A percentile compares a stretch with the other conserved stretches of the same genome.
These are phyloP conservation scores for Trichoderma atroviride DNA, from an alignment of 2,329 filamentous ascomycete species.

Conservation along the genomic window DNA sequence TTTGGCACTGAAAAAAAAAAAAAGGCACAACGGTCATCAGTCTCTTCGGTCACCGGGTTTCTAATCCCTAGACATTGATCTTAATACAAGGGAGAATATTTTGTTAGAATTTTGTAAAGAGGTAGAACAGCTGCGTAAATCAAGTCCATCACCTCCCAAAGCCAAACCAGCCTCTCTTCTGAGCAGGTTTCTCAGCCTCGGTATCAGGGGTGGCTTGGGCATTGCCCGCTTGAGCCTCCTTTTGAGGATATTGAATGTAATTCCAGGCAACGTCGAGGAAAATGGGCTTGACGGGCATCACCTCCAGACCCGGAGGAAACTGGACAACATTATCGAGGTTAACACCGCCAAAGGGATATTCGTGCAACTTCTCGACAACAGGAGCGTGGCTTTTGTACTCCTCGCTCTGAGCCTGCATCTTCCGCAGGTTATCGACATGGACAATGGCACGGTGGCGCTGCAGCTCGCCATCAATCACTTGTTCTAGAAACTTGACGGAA, in stretches of 20 bases:
- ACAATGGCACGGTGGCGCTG: constrained; percentile 84
- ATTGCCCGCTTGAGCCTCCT: constrained; percentile 41
- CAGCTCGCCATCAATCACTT: constrained; percentile 69
- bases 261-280: constrained; percentile 98
- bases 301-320: constrained; percentile 81
- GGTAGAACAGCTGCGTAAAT: neutral
- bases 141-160: constrained; percentile 56
- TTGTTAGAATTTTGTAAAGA: neutral
- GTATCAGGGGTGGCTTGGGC: constrained; percentile 35
- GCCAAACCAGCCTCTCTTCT: constrained; percentile 77
- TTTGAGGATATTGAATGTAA: constrained; percentile 88
- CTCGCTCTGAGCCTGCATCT: constrained; percentile 50
- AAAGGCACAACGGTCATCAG: neutral
- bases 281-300: constrained; percentile 88
- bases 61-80: neutral
- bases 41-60: neutral
- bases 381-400: constrained; percentile 46
- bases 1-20: neutral
- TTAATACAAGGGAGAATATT: neutral
- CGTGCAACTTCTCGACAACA: constrained; percentile 72
- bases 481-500: constrained; percentile 61
- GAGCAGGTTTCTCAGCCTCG: constrained; percentile 41
- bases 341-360: constrained; percentile 71
- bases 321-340: constrained; percentile 80
- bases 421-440: constrained; percentile 70